Evolutionary conservation across 2,329 filamentous ascomycete genomes (phyloP), one percentile per base, ranked within the genome.

Genomic region (Ophiostoma piceae): DNA sequence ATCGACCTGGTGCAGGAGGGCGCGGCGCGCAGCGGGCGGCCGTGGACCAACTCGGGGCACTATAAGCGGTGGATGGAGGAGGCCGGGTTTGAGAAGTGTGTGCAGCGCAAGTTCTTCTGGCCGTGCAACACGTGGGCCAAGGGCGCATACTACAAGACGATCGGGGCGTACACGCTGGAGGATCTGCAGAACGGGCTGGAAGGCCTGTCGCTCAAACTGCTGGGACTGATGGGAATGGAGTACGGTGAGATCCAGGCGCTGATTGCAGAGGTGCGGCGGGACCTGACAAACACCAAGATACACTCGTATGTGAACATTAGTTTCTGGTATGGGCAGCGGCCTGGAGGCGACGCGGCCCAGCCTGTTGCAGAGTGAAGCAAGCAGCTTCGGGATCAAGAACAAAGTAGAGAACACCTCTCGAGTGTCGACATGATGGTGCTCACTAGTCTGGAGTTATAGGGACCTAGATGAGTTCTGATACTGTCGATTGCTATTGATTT

Each of bases 51-150:
- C 39, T 51, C 65, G 65, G 11, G 7, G n/a, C 11, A 67, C 43
- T 74, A 73, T 64, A 72, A 71, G 32, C 68, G 69, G 4, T 70
- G 71, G 64, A 70, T 76, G 68, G 62, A 73, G 67, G 74, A 75
- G 68, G 69, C 71, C 65, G 75, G 76, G 0, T 74, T 76, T 60
- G 73, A 72, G 69, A 75, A 14, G 71, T 77, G 6, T 8, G 73
- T 74, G 14, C 76, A 76, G 70, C 73, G 73, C 62, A 70, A 47
- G 11, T 75, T 76, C 47, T 74, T 73, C 68, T 76, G 74, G 73
- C 74, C 75, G 4, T 67, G 74, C 26, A 73, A 69, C 67, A 41
- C 74, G 2, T 77, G 76, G 76, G 68, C 75, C 1, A 74, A 73
- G 22, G 76, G 75, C 4, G 69, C 72, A 39, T 73, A 74, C 71